phyloP scores from a whole-genome alignment of 169 alveolate genomes.

The Plasmodium vinckei region DNA sequence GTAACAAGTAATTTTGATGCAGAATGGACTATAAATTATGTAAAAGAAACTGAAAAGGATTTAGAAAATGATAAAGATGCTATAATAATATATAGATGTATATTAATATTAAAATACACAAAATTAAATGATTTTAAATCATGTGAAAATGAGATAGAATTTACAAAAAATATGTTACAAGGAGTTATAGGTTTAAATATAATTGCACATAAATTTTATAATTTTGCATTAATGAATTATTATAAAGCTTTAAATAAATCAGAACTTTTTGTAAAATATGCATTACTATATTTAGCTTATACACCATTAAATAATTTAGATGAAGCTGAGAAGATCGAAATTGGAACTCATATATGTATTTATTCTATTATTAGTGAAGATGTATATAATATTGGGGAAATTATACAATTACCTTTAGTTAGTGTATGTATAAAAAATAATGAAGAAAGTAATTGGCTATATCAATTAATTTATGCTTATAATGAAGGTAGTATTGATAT shows the following conservation, averaged over 20 bases:
- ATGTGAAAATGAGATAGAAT: slow-evolving; percentile 66
- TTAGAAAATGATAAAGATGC: slow-evolving; percentile 76
- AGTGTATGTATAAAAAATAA: slow-evolving; percentile 51
- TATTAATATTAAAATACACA: slow-evolving; percentile 44
- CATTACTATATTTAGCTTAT: slow-evolving; percentile 64
- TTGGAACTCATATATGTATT: slow-evolving; percentile 57
- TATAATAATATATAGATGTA: slow-evolving; percentile 67
- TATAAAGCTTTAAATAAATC: slow-evolving; percentile 65
- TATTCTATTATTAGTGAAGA: slow-evolving; percentile 74
- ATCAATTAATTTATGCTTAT: slow-evolving; percentile 43
- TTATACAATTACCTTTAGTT: slow-evolving; percentile 56
- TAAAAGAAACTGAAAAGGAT: slow-evolving; percentile 53
- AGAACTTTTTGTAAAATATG: slow-evolving; percentile 63
- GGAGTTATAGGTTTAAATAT: slow-evolving; percentile 70
- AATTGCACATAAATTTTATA: slow-evolving; percentile 62
- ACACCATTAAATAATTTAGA: slow-evolving; percentile 68
- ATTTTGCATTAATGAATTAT: slow-evolving; percentile 65
- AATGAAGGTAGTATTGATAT: slow-evolving; percentile 61
- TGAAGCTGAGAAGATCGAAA: slow-evolving; percentile 46
- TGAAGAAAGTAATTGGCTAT: slow-evolving; percentile 47
- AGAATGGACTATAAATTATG: slow-evolving; percentile 39
- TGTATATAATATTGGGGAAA: slow-evolving; percentile 70
- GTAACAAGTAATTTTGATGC: slow-evolving; percentile 38
- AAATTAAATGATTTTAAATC: slow-evolving; percentile 47
- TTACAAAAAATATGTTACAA: slow-evolving; percentile 54